These are phyloP conservation scores for Fistulinella cinereoalba DNA, from an alignment of 1,284 basidiomycete genomes.

Conservation along the genomic window DNA sequence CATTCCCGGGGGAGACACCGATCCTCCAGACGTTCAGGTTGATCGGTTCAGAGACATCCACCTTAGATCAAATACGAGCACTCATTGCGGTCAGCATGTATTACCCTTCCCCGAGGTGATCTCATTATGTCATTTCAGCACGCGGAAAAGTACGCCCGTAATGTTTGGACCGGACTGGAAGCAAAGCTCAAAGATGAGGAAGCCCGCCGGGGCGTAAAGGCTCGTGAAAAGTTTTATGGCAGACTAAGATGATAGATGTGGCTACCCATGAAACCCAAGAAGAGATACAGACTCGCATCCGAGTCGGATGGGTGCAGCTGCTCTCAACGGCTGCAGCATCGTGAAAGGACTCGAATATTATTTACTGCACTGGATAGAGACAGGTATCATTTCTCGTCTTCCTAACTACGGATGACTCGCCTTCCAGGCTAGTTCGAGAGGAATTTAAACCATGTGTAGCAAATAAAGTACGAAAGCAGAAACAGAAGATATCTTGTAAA, in stretches of 20 bases:
- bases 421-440: too few relatives aligned
- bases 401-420: too few relatives aligned
- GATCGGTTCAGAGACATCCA: constrained; percentile 55
- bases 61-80: constrained; percentile 43
- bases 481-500: too few relatives aligned
- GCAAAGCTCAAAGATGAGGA: constrained; percentile 48
- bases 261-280: too few relatives aligned
- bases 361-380: too few relatives aligned
- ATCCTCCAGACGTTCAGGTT: constrained; percentile 59
- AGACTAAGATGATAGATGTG: constrained; percentile 19
- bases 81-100: constrained; percentile 48
- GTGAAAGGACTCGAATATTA: too few relatives aligned
- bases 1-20: constrained; percentile 45
- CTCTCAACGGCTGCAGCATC: too few relatives aligned
- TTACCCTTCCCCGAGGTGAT: constrained; percentile 3
- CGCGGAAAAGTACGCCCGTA: constrained; percentile 46
- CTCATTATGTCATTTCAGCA: constrained; percentile 41
- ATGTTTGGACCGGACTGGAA: constrained; percentile 40
- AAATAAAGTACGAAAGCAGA: too few relatives aligned
- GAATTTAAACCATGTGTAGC: too few relatives aligned
- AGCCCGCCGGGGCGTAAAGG: constrained; percentile 39
- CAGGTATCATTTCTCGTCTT: too few relatives aligned
- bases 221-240: constrained; percentile 38
- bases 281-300: too few relatives aligned
- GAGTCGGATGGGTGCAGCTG: too few relatives aligned